Conservation (phyloP, 176 grass and related monocot genomes). For the Bromus sterilis region DNA sequence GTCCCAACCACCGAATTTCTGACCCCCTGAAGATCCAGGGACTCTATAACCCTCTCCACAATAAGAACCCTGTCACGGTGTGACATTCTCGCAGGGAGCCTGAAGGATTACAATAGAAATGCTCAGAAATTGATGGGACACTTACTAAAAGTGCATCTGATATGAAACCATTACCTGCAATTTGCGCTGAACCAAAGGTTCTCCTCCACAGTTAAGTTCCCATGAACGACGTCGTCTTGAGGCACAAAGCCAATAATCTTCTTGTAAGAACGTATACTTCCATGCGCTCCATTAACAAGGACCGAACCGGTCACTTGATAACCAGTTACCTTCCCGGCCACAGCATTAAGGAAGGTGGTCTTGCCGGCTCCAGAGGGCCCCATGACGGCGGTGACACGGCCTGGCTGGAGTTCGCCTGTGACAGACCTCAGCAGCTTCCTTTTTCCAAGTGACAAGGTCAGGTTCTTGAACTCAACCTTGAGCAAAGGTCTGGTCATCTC, state of each 20-base stretch:
- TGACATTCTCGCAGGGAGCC: constrained; percentile 45
- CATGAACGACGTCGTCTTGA: constrained; percentile 94
- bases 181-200: constrained; percentile 98
- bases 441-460: constrained; percentile 67
- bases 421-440: constrained; percentile 75
- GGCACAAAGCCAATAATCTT: constrained; percentile 95
- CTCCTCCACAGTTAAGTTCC: constrained; percentile 91
- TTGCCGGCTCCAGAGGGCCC: constrained; percentile 95
- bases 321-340: constrained; percentile 75
- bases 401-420: constrained; percentile 68
- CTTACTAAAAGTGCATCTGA: background rate
- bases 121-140: background rate
- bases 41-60: constrained; percentile 87
- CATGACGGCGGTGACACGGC: constrained; percentile 84
- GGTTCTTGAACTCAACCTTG: constrained; percentile 78
- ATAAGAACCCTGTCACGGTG: constrained; percentile 62
- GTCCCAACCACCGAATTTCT: constrained; percentile 78
- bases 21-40: constrained; percentile 71
- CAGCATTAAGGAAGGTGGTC: constrained; percentile 91
- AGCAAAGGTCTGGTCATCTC: constrained; percentile 57
- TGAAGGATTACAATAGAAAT: constrained; percentile 16
- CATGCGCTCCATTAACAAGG: constrained; percentile 56
- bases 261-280: constrained; percentile 77
- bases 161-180: constrained; percentile 62
- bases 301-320: constrained; percentile 63